A percentile compares a stretch with the other conserved stretches of the same genome.
These are phyloP conservation scores for Trichoderma simmonsii DNA, from an alignment of 2,329 filamentous ascomycete species.

Conservation along the genomic window DNA sequence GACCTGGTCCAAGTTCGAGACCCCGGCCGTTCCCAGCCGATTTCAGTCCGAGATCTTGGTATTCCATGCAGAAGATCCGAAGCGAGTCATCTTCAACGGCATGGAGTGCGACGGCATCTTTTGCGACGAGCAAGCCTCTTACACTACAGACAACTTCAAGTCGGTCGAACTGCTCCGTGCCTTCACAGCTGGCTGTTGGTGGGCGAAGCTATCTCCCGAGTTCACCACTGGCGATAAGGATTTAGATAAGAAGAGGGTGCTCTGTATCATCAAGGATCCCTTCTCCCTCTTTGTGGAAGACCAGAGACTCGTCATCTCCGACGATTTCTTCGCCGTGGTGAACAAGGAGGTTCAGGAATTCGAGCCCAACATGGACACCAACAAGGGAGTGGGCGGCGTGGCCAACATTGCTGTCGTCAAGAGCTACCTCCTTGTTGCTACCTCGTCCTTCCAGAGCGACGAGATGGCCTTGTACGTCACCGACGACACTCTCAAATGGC, in stretches of 20 bases:
- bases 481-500: conserved; percentile 80
- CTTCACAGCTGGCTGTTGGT: conserved; percentile 74
- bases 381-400: conserved; percentile 73
- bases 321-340: conserved; percentile 69
- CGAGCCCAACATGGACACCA: conserved; percentile 74
- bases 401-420: conserved; percentile 81
- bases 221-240: conserved; percentile 69
- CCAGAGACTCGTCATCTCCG: conserved; percentile 75
- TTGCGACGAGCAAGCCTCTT: conserved; percentile 63
- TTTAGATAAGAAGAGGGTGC: conserved; percentile 64
- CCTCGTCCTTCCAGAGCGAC: conserved; percentile 72
- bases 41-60: conserved; percentile 54
- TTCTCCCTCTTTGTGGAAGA: conserved; percentile 69
- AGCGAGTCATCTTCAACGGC: conserved; percentile 82
- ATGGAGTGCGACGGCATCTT: conserved; percentile 63
- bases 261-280: conserved; percentile 76
- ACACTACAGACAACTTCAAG: conserved; percentile 84
- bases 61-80: conserved; percentile 80
- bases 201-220: conserved; percentile 73
- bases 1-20: conserved; percentile 73
- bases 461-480: conserved; percentile 92
- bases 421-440: conserved; percentile 80
- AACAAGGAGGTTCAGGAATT: conserved; percentile 55
- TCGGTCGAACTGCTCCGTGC: conserved; percentile 62
- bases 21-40: conserved; percentile 54